These are phyloP conservation scores for Volvariella volvacea DNA, from an alignment of 1,284 basidiomycete genomes.

Conservation along the genomic window DNA sequence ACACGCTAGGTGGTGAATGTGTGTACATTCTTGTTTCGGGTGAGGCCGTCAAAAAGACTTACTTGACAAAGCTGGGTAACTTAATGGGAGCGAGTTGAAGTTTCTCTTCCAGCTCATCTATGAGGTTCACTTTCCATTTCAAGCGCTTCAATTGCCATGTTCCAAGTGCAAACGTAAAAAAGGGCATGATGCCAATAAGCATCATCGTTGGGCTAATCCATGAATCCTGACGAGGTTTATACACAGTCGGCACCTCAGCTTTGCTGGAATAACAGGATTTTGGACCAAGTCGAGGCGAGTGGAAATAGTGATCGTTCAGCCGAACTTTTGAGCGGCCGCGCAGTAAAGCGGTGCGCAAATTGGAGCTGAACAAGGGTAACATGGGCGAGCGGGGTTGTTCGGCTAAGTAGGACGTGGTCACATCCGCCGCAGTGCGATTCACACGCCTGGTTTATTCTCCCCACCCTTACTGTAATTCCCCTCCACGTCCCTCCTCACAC, in stretches of 20 bases:
- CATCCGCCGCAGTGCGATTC: not conserved
- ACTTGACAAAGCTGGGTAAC: conserved; percentile 89
- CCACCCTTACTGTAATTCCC: not conserved
- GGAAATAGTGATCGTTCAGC: not conserved
- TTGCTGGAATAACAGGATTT: not conserved
- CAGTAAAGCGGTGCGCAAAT: not conserved
- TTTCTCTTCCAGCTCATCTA: conserved; percentile 93
- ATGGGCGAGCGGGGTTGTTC: conserved; percentile 2
- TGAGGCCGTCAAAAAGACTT: conserved; percentile 13
- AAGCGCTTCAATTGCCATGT: conserved; percentile 91
- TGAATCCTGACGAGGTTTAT: conserved; percentile 50
- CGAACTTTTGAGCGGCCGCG: not conserved
- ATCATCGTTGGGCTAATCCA: conserved; percentile 71
- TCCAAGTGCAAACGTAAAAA: conserved; percentile 89
- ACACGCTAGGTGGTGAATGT: conserved; percentile 35
- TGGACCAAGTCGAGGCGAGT: conserved; percentile 2
- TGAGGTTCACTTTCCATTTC: conserved; percentile 92
- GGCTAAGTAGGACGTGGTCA: conserved; percentile 6
- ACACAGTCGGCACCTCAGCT: conserved; percentile 35
- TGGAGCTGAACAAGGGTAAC: conserved; percentile 5
- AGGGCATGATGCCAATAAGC: conserved; percentile 79
- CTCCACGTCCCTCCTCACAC: not conserved
- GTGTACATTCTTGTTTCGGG: conserved; percentile 11
- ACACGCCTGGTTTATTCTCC: not conserved
- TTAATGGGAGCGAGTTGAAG: conserved; percentile 73